Percentiles rank a stretch among this genome's conserved stretches.
These are phyloP conservation scores for Nicotiana noctiflora DNA, from an alignment of 257 asterid species.

Conservation along the genomic window DNA sequence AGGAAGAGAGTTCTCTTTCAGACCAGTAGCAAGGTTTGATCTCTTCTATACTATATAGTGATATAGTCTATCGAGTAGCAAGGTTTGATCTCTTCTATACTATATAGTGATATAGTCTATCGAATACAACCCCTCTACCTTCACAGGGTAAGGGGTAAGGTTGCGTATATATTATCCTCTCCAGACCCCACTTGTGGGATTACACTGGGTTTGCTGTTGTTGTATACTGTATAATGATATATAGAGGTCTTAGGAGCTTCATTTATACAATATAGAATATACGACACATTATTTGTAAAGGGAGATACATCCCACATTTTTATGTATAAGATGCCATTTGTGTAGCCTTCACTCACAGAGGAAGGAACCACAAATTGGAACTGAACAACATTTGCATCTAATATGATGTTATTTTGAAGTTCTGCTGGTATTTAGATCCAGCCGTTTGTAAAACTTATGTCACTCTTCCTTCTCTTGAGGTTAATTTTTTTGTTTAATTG, in stretches of 20 bases:
- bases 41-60: no score
- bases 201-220: no score
- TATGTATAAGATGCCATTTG: background rate
- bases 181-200: no score
- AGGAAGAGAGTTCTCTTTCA: slow-evolving; percentile 78
- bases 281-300: background rate
- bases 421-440: background rate
- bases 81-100: no score
- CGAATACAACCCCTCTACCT: no score
- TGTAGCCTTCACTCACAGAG: background rate
- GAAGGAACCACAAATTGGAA: background rate
- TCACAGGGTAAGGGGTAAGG: no score
- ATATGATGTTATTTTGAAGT: background rate
- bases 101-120: no score
- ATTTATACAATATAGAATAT: background rate
- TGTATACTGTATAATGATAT: no score
- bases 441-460: background rate
- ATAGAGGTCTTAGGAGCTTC: background rate
- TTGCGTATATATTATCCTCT: no score
- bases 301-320: background rate
- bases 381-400: background rate
- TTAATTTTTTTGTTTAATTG: background rate
- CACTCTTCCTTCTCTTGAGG: background rate
- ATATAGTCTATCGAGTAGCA: no score
- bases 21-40: slow-evolving; percentile 18